Percentiles rank a stretch among this genome's conserved stretches.
phyloP scores from a whole-genome alignment of 2,329 filamentous ascomycete genomes.

The Xylaria sp. region DNA sequence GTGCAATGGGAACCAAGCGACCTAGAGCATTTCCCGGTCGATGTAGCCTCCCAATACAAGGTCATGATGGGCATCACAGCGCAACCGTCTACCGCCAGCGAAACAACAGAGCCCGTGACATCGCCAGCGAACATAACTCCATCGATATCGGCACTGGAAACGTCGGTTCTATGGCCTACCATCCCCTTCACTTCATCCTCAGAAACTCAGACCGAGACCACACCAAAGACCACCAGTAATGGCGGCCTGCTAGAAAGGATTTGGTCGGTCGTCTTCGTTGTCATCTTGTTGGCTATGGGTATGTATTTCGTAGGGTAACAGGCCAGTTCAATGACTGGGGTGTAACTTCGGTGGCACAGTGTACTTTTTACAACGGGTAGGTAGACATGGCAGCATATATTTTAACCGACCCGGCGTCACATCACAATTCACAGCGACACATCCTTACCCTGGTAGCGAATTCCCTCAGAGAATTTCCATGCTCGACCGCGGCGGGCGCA shows the following conservation, averaged over 20 bases:
- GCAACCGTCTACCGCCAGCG: slow-evolving; percentile 13
- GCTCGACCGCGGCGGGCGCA: not conserved
- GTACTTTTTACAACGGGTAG: not conserved
- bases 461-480: not conserved
- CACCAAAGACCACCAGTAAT: not conserved
- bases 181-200: not conserved
- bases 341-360: not conserved
- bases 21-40: slow-evolving; percentile 41
- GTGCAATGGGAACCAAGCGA: slow-evolving; percentile 47
- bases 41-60: slow-evolving; percentile 43
- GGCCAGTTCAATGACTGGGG: not conserved
- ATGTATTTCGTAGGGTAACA: not conserved
- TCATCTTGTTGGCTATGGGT: not conserved
- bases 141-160: not conserved
- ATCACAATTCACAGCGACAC: not conserved
- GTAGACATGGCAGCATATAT: not conserved
- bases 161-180: not conserved
- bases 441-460: not conserved
- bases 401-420: not conserved
- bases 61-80: slow-evolving; percentile 45
- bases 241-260: not conserved
- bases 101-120: not conserved
- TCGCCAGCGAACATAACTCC: not conserved
- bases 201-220: not conserved
- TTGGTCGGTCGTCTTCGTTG: too few species aligned